Evolutionary conservation across 1,139 yeast species (phyloP), one percentile per base, ranked within the genome.

Genomic region (Saccharomycopsis crataegensis): DNA sequence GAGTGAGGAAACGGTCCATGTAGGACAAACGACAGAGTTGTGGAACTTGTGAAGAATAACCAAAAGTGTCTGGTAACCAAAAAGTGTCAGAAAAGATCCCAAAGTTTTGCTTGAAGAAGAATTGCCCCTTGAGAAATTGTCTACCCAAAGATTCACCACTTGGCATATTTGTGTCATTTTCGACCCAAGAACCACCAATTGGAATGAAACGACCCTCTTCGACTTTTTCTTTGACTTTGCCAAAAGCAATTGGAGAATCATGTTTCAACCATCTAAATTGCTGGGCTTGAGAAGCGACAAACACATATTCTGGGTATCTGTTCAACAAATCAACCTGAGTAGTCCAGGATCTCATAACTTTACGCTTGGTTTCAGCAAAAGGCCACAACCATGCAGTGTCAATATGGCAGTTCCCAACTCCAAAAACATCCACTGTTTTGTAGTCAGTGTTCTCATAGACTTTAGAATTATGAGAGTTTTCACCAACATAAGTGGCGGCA

Each of bases 381-480:
- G 97, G 98, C 99, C 99, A 93, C 58, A 87, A 75, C 96, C 97
- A 90, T 28, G 96, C 96, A 37, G 98, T 91, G 65, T 93, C 99
- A 62, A 93, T 93, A 68, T 93, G 99, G 67, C 98, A 93, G 66
- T 93, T 88, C 49, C 98, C 98, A 59, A 93, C 77, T 6, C 89
- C 96, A 65, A 74, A 85, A 8, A 90, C 96, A 44, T 80, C 77
- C 52, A 71, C 68, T 49, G 70, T 59, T 45, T 61, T 47, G 45
- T 61, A 32, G 58, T 65, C 66, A 22, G 71, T 70, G 40, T 67
- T 62, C 34, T 70, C 71, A 61, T 75, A 82, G 1, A 90, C 97
- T 17, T 76, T 76, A 8, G 79, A 78, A 2, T 84, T 73, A 66
- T 89, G 86, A 48, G 80, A 74, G 49, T 80, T 74, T 1, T 71